Conservation (phyloP, 495 filamentous ascomycete genomes). For the Delitschia confertaspora region DNA sequence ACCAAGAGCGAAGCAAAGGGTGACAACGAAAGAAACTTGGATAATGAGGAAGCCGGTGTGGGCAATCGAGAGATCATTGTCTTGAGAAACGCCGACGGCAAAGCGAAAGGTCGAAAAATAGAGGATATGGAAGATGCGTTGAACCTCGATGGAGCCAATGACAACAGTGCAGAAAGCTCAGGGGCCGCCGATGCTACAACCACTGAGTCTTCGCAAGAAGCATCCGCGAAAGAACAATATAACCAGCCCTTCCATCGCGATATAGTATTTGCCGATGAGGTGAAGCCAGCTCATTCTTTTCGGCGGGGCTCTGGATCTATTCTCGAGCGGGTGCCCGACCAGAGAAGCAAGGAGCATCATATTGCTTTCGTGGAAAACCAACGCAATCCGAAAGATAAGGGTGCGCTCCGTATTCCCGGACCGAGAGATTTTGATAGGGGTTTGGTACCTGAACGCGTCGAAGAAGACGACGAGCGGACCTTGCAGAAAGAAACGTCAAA, state of each 20-base stretch:
- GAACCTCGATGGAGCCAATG: constrained; percentile 3
- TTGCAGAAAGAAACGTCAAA: constrained; percentile 15
- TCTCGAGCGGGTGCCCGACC: constrained; percentile 43
- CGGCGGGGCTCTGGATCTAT: not conserved
- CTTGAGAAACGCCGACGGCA: constrained; percentile 45
- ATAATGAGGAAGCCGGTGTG: constrained; percentile 57
- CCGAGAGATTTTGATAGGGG: constrained; percentile 80
- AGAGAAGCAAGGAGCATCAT: constrained; percentile 59
- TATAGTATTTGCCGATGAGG: constrained; percentile 56
- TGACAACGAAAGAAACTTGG: constrained; percentile 35
- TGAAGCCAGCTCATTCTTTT: constrained; percentile 38
- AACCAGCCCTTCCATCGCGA: constrained; percentile 30
- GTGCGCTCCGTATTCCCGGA: constrained; percentile 72
- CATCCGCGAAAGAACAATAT: not conserved
- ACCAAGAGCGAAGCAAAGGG: constrained; percentile 43
- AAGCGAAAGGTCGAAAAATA: constrained; percentile 42
- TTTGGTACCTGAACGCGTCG: constrained; percentile 54
- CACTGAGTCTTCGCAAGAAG: not conserved
- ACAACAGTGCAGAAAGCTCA: constrained; percentile 23
- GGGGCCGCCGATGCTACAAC: constrained; percentile 8
- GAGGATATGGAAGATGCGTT: constrained; percentile 17
- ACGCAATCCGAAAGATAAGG: constrained; percentile 60
- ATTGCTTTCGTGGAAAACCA: constrained; percentile 82
- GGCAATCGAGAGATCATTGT: constrained; percentile 65
- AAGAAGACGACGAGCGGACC: constrained; percentile 14